A percentile compares a stretch with the other conserved stretches of the same genome.
Conservation (phyloP, 208 protist species). For the Phytomonas sp. region DNA sequence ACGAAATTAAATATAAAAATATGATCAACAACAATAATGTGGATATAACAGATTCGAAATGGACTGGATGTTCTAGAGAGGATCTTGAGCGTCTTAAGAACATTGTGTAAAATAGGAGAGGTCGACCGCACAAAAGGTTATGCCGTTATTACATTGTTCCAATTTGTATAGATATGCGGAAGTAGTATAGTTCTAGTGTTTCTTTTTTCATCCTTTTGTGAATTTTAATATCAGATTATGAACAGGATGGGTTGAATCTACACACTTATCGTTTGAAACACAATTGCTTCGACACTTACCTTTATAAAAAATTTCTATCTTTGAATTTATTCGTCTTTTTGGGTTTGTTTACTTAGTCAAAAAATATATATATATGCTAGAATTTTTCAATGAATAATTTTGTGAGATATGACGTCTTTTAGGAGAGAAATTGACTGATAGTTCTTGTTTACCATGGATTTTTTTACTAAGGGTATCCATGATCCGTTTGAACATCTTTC, state of each 20-base stretch:
- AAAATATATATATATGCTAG: not conserved
- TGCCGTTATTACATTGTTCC: not conserved
- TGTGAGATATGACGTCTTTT: not conserved
- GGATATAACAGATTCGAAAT: constrained; percentile 85
- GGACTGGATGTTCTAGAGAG: constrained; percentile 79
- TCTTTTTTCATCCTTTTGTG: constrained; percentile 11
- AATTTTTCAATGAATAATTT: not conserved
- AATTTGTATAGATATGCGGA: constrained; percentile 4
- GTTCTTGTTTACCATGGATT: constrained; percentile 7
- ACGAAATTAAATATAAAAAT: constrained; percentile 80
- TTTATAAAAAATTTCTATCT: not conserved
- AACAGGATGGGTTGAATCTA: constrained; percentile 7
- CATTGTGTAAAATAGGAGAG: constrained; percentile 34
- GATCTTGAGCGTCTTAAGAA: constrained; percentile 57
- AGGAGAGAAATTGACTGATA: not conserved
- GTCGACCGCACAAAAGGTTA: not conserved
- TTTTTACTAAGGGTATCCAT: not conserved
- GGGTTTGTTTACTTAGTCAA: not conserved
- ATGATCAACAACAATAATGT: constrained; percentile 85
- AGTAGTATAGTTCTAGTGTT: constrained; percentile 7
- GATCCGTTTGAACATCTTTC: not conserved
- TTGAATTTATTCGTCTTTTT: not conserved
- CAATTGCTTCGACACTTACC: not conserved
- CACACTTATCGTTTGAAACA: not conserved
- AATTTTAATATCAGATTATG: constrained; percentile 11